Evolutionary conservation across 2,329 filamentous ascomycete species (phyloP).

Genomic region (Fusarium sp.): DNA sequence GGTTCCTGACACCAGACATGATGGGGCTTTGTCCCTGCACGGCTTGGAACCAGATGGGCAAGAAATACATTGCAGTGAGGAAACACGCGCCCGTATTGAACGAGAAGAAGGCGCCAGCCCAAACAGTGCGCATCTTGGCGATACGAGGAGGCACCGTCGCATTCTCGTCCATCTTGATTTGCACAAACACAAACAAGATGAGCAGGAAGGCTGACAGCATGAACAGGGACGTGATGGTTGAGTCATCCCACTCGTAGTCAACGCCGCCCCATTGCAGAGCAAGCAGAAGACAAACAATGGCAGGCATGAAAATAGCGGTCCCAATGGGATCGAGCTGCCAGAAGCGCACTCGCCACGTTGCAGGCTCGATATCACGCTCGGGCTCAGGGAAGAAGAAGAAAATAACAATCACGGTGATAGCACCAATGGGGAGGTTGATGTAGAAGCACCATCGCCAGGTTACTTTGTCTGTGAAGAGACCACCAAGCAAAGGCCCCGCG

Average conservation of each 20-base stretch:
- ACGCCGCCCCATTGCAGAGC: constrained; percentile 65
- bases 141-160: constrained; percentile 61
- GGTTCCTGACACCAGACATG: constrained; percentile 57
- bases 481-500: constrained; percentile 53
- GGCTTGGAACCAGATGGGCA: constrained; percentile 63
- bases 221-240: constrained; percentile 49
- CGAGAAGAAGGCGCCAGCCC: constrained; percentile 53
- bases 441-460: constrained; percentile 59
- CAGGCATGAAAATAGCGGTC: constrained; percentile 51
- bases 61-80: constrained; percentile 54
- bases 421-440: constrained; percentile 58
- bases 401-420: constrained; percentile 53
- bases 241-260: constrained; percentile 51
- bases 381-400: constrained; percentile 48
- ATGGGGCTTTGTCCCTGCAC: constrained; percentile 57
- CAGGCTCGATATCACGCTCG: constrained; percentile 42
- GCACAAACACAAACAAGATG: constrained; percentile 55
- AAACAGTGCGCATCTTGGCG: constrained; percentile 57
- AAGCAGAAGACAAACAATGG: constrained; percentile 62
- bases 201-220: constrained; percentile 52
- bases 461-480: constrained; percentile 54
- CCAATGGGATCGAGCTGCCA: constrained; percentile 52
- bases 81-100: constrained; percentile 57
- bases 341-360: constrained; percentile 45
- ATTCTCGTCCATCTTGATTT: constrained; percentile 56